Evolutionary conservation across 2,329 filamentous ascomycete species (phyloP), one percentile per base, ranked within the genome.

Genomic region (Raffaelea albimanens): DNA sequence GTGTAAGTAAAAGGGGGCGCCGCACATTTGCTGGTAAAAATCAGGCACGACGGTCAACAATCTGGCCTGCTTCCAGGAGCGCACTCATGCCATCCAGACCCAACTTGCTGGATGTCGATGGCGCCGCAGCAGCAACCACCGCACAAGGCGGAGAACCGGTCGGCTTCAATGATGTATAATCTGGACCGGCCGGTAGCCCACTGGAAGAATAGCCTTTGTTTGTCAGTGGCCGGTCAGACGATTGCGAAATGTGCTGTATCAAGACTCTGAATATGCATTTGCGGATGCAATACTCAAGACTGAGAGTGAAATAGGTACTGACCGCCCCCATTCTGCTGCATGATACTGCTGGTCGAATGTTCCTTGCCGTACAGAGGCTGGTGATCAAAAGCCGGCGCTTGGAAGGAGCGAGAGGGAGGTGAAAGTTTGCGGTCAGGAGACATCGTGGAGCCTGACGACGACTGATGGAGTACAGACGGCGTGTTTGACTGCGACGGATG

Each of bases 81-180:
- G 78, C 78, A 50, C 68, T 78, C 63, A 82, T 76, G 2, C 78
- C 77, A 51, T 82, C 77, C 19, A 80, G 61, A 3, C 61, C 58
- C 5, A 53, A 53, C 4, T 16, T 16, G 11, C 22, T 16, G 46
- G 33, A 19, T 40, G 40, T 19, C 31, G 41, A 5, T 45, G 48
- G 21, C 42, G 31, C 34, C 18, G 34, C 34, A 7, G 18, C 34
- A 16, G 34, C 34, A 5, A 19, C 34, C 5, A 38, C 34, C 7
- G 23, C 42, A 50, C 21, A 39, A 2, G 40, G 33, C 21, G 46
- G 21, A 9, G 43, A n/a, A 9, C 19, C 38, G 4, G 49, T 45
- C 40, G 3, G 20, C 40, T 18, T 23, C 40, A 42, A 9, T 14
- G 3, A 36, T 31, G 18, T 25, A 33, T 33, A n/a, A 34, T 33